Base-by-base conservation (phyloP, 352 stramenopile species). In the Phytophthora megakarya region DNA sequence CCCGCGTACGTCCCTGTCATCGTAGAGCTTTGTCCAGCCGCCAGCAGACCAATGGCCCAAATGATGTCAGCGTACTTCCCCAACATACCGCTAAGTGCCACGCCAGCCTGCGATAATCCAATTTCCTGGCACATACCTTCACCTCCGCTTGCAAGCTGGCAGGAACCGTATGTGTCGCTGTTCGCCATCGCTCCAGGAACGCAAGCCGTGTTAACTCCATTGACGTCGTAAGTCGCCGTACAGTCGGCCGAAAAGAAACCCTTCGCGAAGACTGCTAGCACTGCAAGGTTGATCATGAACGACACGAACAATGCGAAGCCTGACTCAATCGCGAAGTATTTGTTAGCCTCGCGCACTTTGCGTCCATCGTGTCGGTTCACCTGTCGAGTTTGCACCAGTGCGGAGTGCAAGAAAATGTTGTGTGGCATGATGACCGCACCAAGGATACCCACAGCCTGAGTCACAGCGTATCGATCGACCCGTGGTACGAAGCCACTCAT, bases 1-100 rank as follows among this genome's bases (percentile, higher is more conserved):
- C 96, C 96, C 0, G 96, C 96, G 67, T 98, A 98, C 6, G 96
- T 99, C 25, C 95, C 96, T 3, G 96, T 98, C 87, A 99, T 98
- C 21, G 96, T 98, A 28, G 87, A 95, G 67, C 83, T 96, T 65
- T 99, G 96, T 21, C 96, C 96, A 12, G 96, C 92, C 6, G 96
- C 96, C 25, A 99, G 73, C 19, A 99, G 71, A 2, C 95, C 96
- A 23, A 98, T 86, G 16, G 89, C 95, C 96, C 95, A 98, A 44
- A 98, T 88, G 26, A 88, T 83, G 61, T 96, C 82, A 0, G 89
- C 83, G 54, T 92, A 93, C 16, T 80, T 37, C 4, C 89, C 89
- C 8, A 98, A 70, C 71, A 96, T 92, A 5, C 78, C 86, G 49
- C 75, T 82, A 21, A 98, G 74, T 2, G 92, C 89, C 26, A 75